Conservation (phyloP, 306 rosid species). For the Lathyrus oleraceus region DNA sequence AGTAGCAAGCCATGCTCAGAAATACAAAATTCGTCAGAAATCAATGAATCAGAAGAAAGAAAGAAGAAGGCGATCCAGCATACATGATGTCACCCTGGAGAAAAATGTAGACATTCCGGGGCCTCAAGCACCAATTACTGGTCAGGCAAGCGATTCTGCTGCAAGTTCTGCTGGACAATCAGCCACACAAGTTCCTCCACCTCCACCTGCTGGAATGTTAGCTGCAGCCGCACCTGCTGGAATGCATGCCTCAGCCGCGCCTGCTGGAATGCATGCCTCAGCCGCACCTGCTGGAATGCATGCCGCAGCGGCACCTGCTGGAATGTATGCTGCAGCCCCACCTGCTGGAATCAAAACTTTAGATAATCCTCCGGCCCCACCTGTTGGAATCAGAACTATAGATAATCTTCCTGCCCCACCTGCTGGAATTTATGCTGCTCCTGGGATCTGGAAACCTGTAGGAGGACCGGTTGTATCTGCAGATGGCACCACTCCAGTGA, state of each 20-base stretch:
- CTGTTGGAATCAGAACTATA: conserved; percentile 42
- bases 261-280: too few relatives aligned
- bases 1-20: conserved; percentile 95
- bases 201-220: conserved; percentile 30
- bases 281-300: too few relatives aligned
- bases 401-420: conserved; percentile 41
- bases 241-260: too few relatives aligned
- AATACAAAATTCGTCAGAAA: conserved; percentile 78
- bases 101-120: conserved; percentile 59
- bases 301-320: too few relatives aligned
- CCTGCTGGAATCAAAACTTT: conserved; percentile 21
- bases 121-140: conserved; percentile 70
- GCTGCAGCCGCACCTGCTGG: conserved; percentile 29
- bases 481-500: conserved; percentile 49
- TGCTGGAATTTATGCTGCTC: conserved; percentile 61
- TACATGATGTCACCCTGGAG: conserved; percentile 80
- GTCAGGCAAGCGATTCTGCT: conserved; percentile 60
- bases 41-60: conserved; percentile 68
- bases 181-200: conserved; percentile 53
- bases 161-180: conserved; percentile 55
- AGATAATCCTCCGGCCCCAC: conserved; percentile 29
- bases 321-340: conserved; percentile 6
- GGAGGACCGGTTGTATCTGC: conserved; percentile 81
- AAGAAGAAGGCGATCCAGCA: conserved; percentile 85
- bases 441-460: conserved; percentile 69